Evolutionary conservation across 306 rosid genomes (phyloP).

Genomic region (Fragaria nilgerrensis): DNA sequence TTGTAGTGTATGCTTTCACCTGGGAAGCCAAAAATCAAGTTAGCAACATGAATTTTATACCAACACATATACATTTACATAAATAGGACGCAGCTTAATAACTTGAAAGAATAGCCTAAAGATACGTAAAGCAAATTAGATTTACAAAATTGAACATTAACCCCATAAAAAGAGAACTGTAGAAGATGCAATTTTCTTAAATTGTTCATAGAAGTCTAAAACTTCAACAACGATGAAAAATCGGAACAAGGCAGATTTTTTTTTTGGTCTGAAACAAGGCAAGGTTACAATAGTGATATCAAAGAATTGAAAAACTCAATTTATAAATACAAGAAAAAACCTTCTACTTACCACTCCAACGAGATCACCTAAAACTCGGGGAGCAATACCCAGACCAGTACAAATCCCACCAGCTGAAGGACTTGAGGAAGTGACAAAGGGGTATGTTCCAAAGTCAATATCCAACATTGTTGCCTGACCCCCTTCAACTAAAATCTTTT

Average conservation of each 20-base stretch:
- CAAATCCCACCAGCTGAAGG: conserved; percentile 99
- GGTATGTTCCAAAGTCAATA: conserved; percentile 95
- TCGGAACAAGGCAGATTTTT: neutral
- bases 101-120: neutral
- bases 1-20: conserved; percentile 97
- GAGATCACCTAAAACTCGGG: conserved; percentile 84
- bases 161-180: neutral
- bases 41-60: conserved; percentile 17
- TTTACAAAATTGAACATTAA: neutral
- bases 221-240: neutral
- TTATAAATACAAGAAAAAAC: conserved; percentile 9
- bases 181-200: neutral
- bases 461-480: conserved; percentile 98
- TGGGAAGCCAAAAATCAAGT: conserved; percentile 40
- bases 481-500: conserved; percentile 92
- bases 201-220: neutral
- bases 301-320: neutral
- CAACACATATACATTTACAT: neutral
- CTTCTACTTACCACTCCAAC: conserved; percentile 78
- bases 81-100: neutral
- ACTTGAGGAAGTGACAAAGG: conserved; percentile 95
- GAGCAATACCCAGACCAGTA: conserved; percentile 97
- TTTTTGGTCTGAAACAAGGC: neutral
- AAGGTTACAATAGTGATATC: neutral
- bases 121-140: neutral